phyloP scores from a whole-genome alignment of 140 eudicot species.

The Flaveria floridana region DNA sequence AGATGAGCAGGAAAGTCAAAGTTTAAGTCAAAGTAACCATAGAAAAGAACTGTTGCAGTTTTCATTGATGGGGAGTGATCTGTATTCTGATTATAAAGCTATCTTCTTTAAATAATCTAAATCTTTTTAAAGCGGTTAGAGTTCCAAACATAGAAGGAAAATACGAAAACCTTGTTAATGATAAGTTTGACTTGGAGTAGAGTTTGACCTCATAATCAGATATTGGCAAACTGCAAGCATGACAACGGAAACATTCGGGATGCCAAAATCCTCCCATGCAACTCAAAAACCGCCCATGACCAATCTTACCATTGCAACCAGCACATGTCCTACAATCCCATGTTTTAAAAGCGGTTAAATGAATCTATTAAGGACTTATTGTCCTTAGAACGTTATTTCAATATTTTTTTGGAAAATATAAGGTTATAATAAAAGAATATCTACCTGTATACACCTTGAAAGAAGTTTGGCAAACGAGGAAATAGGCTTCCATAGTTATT shows the following conservation, averaged over 20 bases:
- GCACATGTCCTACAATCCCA: constrained; percentile 68
- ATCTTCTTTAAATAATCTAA: background rate
- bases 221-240: constrained; percentile 73
- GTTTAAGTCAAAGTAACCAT: constrained; percentile 19
- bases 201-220: constrained; percentile 82
- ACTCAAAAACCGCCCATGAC: constrained; percentile 85
- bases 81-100: constrained; percentile 21
- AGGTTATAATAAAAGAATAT: constrained; percentile 2
- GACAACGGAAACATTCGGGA: constrained; percentile 95
- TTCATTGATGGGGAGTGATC: constrained; percentile 17
- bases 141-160: constrained; percentile 23
- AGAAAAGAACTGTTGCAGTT: background rate
- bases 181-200: constrained; percentile 34
- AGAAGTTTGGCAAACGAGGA: constrained; percentile 57
- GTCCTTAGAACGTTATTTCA: constrained; percentile 13
- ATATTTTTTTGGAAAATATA: background rate
- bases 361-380: background rate
- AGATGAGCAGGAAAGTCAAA: constrained; percentile 24
- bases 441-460: constrained; percentile 72
- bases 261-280: constrained; percentile 98
- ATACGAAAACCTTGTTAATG: constrained; percentile 31
- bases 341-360: constrained; percentile 9
- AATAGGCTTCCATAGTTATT: constrained; percentile 56
- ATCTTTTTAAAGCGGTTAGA: constrained; percentile 15
- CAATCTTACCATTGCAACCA: constrained; percentile 83